A percentile compares a stretch with the other conserved stretches of the same genome.
Evolutionary conservation across 2,329 filamentous ascomycete species (phyloP).

Genomic region (Phialophora tarda): DNA sequence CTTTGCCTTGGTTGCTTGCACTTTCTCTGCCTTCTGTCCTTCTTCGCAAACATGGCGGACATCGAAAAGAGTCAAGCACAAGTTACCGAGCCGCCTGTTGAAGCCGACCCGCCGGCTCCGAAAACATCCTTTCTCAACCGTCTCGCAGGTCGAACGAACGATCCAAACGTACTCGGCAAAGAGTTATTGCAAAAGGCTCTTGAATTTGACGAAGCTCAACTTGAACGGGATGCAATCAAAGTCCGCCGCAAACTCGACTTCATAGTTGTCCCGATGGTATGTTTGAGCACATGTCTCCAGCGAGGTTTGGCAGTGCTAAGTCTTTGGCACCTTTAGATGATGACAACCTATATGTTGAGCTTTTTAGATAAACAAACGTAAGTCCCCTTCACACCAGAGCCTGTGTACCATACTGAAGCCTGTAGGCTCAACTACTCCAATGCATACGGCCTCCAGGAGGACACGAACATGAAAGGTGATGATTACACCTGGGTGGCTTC

Average conservation of each 20-base stretch:
- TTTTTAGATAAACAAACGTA: slow-evolving; percentile 44
- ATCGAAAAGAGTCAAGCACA: slow-evolving; percentile 24
- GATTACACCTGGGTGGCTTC: slow-evolving; percentile 55
- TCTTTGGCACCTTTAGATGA: slow-evolving; percentile 42
- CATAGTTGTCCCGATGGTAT: slow-evolving; percentile 47
- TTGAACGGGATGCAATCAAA: slow-evolving; percentile 43
- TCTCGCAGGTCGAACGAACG: slow-evolving; percentile 45
- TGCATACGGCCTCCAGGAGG: slow-evolving; percentile 51
- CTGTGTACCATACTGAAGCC: not conserved
- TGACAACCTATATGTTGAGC: slow-evolving; percentile 47
- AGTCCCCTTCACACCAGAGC: slow-evolving; percentile 8
- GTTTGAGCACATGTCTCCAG: not conserved
- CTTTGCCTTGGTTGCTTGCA: not conserved
- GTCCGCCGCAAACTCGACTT: slow-evolving; percentile 48
- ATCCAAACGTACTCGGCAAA: slow-evolving; percentile 30
- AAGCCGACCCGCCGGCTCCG: not conserved
- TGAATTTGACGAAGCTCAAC: slow-evolving; percentile 46
- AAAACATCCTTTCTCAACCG: slow-evolving; percentile 45
- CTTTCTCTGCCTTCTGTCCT: not conserved
- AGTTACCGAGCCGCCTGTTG: slow-evolving; percentile 16
- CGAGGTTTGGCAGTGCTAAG: slow-evolving; percentile 31
- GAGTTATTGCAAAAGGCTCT: slow-evolving; percentile 45
- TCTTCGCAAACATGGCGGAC: slow-evolving; percentile 22
- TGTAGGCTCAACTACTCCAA: slow-evolving; percentile 48
- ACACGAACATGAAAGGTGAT: slow-evolving; percentile 50